Percentiles rank a stretch among this genome's conserved stretches.
These are phyloP conservation scores for Metschnikowia orientalis DNA, from an alignment of 805 yeast genomes.

Conservation along the genomic window DNA sequence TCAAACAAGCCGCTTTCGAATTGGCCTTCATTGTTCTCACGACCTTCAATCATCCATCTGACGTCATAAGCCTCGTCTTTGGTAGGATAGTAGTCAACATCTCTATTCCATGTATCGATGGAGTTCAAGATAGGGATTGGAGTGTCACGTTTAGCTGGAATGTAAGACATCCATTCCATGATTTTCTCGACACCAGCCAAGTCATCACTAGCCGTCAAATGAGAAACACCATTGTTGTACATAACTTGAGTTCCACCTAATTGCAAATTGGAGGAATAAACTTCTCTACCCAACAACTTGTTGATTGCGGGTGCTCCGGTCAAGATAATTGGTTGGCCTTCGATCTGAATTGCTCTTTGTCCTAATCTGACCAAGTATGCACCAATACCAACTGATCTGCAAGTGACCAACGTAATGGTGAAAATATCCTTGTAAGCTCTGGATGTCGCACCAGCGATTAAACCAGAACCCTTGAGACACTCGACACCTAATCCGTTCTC, in stretches of 20 bases:
- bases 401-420: conserved; percentile 97
- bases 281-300: conserved; percentile 94
- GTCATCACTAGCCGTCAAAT: conserved; percentile 94
- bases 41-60: conserved; percentile 91
- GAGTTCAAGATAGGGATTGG: conserved; percentile 88
- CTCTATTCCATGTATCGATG: conserved; percentile 91
- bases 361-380: conserved; percentile 97
- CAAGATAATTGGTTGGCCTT: conserved; percentile 96
- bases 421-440: conserved; percentile 96
- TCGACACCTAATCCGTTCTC: conserved; percentile 98
- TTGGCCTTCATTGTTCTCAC: conserved; percentile 57
- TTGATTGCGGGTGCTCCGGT: conserved; percentile 99
- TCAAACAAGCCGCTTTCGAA: conserved; percentile 90
- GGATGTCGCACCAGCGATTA: conserved; percentile 98
- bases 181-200: conserved; percentile 94
- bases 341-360: conserved; percentile 97
- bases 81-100: conserved; percentile 73
- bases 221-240: conserved; percentile 98
- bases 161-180: conserved; percentile 90
- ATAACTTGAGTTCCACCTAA: conserved; percentile 99
- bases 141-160: conserved; percentile 84
- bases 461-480: conserved; percentile 95
- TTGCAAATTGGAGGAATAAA: conserved; percentile 93
- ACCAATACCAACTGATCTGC: conserved; percentile 99
- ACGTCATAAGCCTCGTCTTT: conserved; percentile 79